These are phyloP conservation scores for Vigna nakashimae DNA, from an alignment of 306 rosid genomes.

Conservation along the genomic window DNA sequence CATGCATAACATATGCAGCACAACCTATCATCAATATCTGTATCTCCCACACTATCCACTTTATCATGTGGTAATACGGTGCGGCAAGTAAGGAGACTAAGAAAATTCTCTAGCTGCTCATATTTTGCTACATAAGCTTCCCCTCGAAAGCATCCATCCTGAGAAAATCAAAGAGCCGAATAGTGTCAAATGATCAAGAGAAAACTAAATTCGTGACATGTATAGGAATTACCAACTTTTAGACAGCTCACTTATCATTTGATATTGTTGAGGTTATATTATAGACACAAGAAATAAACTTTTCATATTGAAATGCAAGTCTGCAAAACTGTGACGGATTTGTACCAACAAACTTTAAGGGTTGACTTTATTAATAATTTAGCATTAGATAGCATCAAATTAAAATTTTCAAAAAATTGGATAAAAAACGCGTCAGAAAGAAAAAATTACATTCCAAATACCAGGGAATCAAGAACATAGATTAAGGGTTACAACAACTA, in stretches of 20 bases:
- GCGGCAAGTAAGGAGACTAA: constrained; percentile 70
- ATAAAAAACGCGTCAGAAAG: not conserved
- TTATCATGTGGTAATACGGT: constrained; percentile 53
- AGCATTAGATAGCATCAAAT: constrained; percentile 15
- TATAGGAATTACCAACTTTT: constrained; percentile 24
- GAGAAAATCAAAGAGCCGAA: constrained; percentile 42
- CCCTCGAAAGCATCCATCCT: constrained; percentile 80
- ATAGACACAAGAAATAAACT: not conserved
- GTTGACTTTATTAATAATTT: constrained; percentile 16
- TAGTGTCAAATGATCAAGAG: constrained; percentile 27
- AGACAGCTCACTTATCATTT: constrained; percentile 21
- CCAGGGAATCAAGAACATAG: constrained; percentile 21
- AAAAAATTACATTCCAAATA: constrained; percentile 25
- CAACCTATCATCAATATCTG: constrained; percentile 59
- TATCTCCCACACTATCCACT: constrained; percentile 50
- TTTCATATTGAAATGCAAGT: constrained; percentile 9
- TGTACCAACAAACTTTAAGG: constrained; percentile 7
- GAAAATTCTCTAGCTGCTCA: constrained; percentile 76
- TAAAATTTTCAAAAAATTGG: not conserved
- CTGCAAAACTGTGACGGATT: constrained; percentile 3
- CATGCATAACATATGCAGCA: constrained; percentile 90
- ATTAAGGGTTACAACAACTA: constrained; percentile 48
- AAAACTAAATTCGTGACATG: not conserved
- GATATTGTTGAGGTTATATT: constrained; percentile 6
- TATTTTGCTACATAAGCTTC: constrained; percentile 60